These are phyloP conservation scores for Kodamaea kakaduensis DNA, from an alignment of 805 yeast genomes.

Conservation along the genomic window DNA sequence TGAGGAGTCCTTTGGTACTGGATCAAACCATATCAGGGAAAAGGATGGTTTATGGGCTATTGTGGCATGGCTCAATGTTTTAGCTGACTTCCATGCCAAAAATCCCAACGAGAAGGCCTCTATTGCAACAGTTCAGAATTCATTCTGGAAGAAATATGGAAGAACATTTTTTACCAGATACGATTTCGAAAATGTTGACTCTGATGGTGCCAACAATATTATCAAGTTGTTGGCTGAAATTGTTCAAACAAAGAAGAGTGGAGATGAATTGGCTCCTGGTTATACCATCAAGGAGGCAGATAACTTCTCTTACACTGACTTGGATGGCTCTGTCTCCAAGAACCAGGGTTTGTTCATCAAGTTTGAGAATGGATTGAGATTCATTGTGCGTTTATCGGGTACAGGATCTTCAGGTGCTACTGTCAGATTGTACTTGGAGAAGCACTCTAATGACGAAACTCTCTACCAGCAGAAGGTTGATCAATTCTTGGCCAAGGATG, in stretches of 20 bases:
- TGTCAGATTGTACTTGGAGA: slow-evolving; percentile 86
- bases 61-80: slow-evolving; percentile 92
- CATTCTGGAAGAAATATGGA: slow-evolving; percentile 90
- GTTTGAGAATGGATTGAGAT: slow-evolving; percentile 75
- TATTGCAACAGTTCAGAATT: slow-evolving; percentile 72
- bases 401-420: slow-evolving; percentile 99
- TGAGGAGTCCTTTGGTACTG: slow-evolving; percentile 97
- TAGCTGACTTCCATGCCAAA: slow-evolving; percentile 71
- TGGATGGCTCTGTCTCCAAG: slow-evolving; percentile 84
- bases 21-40: slow-evolving; percentile 95
- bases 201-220: slow-evolving; percentile 70
- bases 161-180: slow-evolving; percentile 96
- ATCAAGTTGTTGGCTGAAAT: slow-evolving; percentile 43
- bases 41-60: slow-evolving; percentile 98
- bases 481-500: slow-evolving; percentile 61
- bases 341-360: slow-evolving; percentile 89
- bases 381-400: slow-evolving; percentile 89
- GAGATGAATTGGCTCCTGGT: slow-evolving; percentile 46
- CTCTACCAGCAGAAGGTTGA: slow-evolving; percentile 54
- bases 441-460: slow-evolving; percentile 59
- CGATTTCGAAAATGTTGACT: slow-evolving; percentile 81
- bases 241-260: slow-evolving; percentile 35
- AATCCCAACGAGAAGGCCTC: slow-evolving; percentile 59
- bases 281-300: slow-evolving; percentile 69
- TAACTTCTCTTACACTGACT: slow-evolving; percentile 87